These are phyloP conservation scores for Quercus engelmannii DNA, from an alignment of 306 rosid genomes.

Conservation along the genomic window DNA sequence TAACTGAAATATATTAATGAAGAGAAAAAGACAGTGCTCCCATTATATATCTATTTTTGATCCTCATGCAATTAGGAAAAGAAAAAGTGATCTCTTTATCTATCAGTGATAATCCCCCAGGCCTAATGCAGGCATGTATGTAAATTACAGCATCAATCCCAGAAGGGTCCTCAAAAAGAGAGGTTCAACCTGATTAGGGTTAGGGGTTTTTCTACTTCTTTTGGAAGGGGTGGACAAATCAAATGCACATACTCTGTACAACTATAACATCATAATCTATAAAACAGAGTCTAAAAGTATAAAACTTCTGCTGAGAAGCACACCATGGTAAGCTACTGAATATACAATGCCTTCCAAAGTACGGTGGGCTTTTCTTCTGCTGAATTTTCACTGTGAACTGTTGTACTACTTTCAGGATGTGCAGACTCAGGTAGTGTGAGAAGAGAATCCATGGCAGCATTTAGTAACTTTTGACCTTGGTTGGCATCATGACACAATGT, in stretches of 20 bases:
- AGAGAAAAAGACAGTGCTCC: too few species aligned
- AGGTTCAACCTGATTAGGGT: too few species aligned
- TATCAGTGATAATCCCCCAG: too few species aligned
- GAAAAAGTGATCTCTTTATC: too few species aligned
- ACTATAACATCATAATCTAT: conserved; percentile 14
- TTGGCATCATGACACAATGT: conserved; percentile 60
- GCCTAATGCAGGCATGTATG: too few species aligned
- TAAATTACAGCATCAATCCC: too few species aligned
- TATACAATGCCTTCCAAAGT: conserved; percentile 75
- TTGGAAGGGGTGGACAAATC: neutral
- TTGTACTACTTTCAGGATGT: conserved; percentile 44
- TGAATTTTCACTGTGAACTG: conserved; percentile 38
- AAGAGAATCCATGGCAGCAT: conserved; percentile 61
- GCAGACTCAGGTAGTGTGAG: conserved; percentile 45
- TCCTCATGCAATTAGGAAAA: too few species aligned
- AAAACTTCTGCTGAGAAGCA: conserved; percentile 32
- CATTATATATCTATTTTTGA: too few species aligned
- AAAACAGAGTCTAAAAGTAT: neutral
- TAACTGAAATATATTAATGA: too few species aligned
- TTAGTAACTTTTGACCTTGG: conserved; percentile 62
- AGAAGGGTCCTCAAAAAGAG: too few species aligned
- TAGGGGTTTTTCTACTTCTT: too few species aligned
- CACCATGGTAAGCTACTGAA: conserved; percentile 66
- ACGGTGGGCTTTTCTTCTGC: conserved; percentile 46
- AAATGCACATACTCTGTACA: conserved; percentile 5